Percentiles rank a stretch among this genome's conserved stretches.
These are phyloP conservation scores for Saturnispora halmiae DNA, from an alignment of 805 yeast species.

Conservation along the genomic window DNA sequence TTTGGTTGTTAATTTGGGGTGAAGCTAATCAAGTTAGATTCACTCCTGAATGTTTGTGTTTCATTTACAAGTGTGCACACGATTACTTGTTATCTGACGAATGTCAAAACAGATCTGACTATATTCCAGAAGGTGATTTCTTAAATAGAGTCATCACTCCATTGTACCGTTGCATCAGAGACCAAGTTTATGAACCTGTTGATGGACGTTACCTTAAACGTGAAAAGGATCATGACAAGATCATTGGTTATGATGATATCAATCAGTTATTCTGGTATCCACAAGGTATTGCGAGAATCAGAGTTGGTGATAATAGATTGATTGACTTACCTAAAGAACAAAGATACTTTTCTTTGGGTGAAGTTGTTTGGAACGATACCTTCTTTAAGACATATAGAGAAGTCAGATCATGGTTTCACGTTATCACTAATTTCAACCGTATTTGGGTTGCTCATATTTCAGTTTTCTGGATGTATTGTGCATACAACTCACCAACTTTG, in stretches of 20 bases:
- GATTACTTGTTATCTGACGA: slow-evolving; percentile 85
- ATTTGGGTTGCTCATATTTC: slow-evolving; percentile 93
- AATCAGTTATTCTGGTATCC: slow-evolving; percentile 99
- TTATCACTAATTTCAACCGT: slow-evolving; percentile 92
- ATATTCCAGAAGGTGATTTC: slow-evolving; percentile 85
- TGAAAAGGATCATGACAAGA: slow-evolving; percentile 72
- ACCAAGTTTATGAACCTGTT: slow-evolving; percentile 72
- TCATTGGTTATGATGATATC: slow-evolving; percentile 94
- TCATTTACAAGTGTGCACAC: slow-evolving; percentile 87
- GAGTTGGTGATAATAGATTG: slow-evolving; percentile 81
- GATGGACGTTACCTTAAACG: slow-evolving; percentile 80
- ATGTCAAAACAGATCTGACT: slow-evolving; percentile 79
- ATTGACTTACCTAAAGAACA: slow-evolving; percentile 86
- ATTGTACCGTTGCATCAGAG: slow-evolving; percentile 65
- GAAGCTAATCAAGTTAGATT: slow-evolving; percentile 93
- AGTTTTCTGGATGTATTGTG: slow-evolving; percentile 88
- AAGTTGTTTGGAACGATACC: slow-evolving; percentile 83
- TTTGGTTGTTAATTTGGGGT: slow-evolving; percentile 77
- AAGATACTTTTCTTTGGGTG: slow-evolving; percentile 83
- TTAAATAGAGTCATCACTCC: slow-evolving; percentile 91
- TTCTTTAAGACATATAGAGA: slow-evolving; percentile 95
- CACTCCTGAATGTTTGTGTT: slow-evolving; percentile 83
- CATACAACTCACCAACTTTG: slow-evolving; percentile 84
- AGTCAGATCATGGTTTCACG: slow-evolving; percentile 94
- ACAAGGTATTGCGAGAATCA: slow-evolving; percentile 91